A percentile compares a stretch with the other conserved stretches of the same genome.
These are phyloP conservation scores for Alternaria dauci DNA, from an alignment of 2,329 filamentous ascomycete genomes.

Conservation along the genomic window DNA sequence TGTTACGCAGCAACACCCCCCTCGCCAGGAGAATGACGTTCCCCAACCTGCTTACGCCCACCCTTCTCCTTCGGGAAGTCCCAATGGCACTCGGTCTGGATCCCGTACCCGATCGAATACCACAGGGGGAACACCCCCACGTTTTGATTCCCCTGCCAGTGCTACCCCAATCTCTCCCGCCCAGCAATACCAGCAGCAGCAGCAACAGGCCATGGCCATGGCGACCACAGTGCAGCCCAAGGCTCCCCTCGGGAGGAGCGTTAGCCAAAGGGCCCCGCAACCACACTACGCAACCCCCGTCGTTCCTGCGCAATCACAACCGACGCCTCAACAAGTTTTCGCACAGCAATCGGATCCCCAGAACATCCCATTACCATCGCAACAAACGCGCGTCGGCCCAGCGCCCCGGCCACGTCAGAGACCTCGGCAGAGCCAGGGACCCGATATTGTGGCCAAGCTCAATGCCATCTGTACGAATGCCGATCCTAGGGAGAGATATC, in stretches of 20 bases:
- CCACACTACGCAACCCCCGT: conserved; percentile 40
- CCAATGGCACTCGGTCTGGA: conserved; percentile 46
- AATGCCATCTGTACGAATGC: conserved; percentile 90
- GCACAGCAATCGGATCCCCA: conserved; percentile 52
- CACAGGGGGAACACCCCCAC: conserved; percentile 48
- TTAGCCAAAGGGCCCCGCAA: conserved; percentile 69
- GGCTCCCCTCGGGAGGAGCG: conserved; percentile 74
- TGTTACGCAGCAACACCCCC: conserved; percentile 37
- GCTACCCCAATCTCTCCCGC: conserved; percentile 50
- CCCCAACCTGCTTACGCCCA: conserved; percentile 55
- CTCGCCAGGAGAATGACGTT: conserved; percentile 52
- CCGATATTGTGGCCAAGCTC: conserved; percentile 83
- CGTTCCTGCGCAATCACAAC: conserved; percentile 54
- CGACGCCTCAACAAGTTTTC: conserved; percentile 62
- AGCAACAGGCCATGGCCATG: conserved; percentile 79
- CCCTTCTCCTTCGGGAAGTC: conserved; percentile 51
- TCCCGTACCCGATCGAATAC: conserved; percentile 56
- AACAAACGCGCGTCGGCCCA: conserved; percentile 62
- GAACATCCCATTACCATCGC: conserved; percentile 57
- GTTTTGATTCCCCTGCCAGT: conserved; percentile 57
- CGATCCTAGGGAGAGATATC: conserved; percentile 88
- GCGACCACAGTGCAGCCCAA: conserved; percentile 76
- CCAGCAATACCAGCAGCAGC: conserved; percentile 75
- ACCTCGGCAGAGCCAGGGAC: conserved; percentile 77
- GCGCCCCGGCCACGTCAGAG: conserved; percentile 77